Conservation (phyloP, 2,329 filamentous ascomycete genomes). For the Stagonosporopsis tanaceti region DNA sequence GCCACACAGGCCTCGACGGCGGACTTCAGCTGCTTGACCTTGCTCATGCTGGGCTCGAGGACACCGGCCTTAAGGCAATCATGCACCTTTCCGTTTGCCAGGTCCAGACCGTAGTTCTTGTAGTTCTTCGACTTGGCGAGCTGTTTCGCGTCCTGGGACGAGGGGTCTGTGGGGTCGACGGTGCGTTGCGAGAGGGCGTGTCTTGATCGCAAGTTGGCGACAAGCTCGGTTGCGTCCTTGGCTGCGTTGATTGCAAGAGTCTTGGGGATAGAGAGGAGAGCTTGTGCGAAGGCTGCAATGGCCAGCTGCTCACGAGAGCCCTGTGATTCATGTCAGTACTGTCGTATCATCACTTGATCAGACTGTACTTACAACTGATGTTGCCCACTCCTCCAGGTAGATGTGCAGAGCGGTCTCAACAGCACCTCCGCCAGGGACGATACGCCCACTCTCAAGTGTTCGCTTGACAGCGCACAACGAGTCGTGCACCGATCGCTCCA, state of each 20-base stretch:
- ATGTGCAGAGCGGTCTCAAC: conserved; percentile 99
- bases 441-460: conserved; percentile 93
- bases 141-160: conserved; percentile 80
- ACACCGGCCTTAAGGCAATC: conserved; percentile 96
- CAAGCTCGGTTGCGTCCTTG: conserved; percentile 93
- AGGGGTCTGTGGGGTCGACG: conserved; percentile 68
- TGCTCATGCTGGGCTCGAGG: conserved; percentile 96
- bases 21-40: conserved; percentile 97
- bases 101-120: conserved; percentile 96
- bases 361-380: conserved; percentile 75
- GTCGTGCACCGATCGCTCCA: conserved; percentile 98
- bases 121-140: conserved; percentile 95
- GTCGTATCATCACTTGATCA: background rate
- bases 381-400: conserved; percentile 97
- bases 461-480: conserved; percentile 96
- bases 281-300: conserved; percentile 95
- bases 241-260: conserved; percentile 96
- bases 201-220: conserved; percentile 91
- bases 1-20: conserved; percentile 98
- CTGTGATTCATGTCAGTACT: conserved; percentile 44
- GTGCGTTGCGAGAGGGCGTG: conserved; percentile 95
- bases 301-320: conserved; percentile 95
- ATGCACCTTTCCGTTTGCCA: conserved; percentile 86
- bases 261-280: conserved; percentile 93
- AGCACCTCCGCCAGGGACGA: conserved; percentile 94